Base-by-base conservation (phyloP, 805 yeast genomes). In the Kuraishia capsulata region DNA sequence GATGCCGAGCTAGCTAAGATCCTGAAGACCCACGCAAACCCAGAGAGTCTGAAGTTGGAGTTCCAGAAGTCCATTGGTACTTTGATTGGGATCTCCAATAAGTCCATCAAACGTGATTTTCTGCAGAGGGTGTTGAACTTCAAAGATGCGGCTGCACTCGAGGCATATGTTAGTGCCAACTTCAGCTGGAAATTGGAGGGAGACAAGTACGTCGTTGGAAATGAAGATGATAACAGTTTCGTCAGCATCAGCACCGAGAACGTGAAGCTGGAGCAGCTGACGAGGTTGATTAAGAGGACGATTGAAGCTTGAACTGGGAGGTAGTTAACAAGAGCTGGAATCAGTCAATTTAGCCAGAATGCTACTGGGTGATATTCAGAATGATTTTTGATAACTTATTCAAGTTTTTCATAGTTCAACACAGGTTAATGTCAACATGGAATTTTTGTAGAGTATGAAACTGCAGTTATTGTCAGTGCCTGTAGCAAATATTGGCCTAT, bases 231-330 rank as follows among this genome's bases (percentile, higher is more conserved):
- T 21, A 5, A 18, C 5, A 13, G 5, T 9, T 9, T 14, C 13
- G 36, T 37, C 18, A 40, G 36, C 32, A 41, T 41, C 35, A 39
- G 37, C 17, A 39, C 38, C 8, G 42, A 42, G 34, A 39, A 37
- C 20, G 35, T 42, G 26, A 39, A 36, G 26, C 14, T 42, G 30
- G 44, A 42, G 17, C 44, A 42, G 38, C 19, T 42, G 18, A 39
- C 17, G 30, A 33, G 40, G 30, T 32, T 42, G 38, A 39, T 42
- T n/a, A 42, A 39, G 31, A 39, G 35, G 34, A 39, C 42, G 11
- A 30, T 39, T 29, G 44, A 42, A 20, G n/a, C n/a, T n/a, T n/a
- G n/a, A n/a, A n/a, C n/a, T n/a, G n/a, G n/a, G n/a, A n/a, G n/a
- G n/a, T n/a, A n/a, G n/a, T n/a, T n/a, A n/a, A n/a, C n/a, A n/a